Evolutionary conservation across 495 filamentous ascomycete species (phyloP), one percentile per base, ranked within the genome.

Genomic region (Delitschia confertaspora): DNA sequence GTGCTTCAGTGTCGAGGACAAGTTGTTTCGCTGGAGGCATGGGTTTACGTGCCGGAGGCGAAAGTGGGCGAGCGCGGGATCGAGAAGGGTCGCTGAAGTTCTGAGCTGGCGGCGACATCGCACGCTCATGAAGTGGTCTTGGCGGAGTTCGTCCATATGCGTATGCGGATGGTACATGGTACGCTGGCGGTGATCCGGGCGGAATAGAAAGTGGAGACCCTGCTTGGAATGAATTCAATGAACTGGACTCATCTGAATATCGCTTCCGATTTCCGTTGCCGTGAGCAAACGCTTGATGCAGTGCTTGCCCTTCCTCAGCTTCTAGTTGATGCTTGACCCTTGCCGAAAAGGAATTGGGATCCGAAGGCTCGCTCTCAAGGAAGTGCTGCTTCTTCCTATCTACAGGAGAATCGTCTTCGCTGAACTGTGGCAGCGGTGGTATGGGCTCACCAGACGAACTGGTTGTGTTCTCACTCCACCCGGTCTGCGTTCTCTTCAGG

Each of bases 301-400:
- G 69, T 10, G 80, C 80, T 48, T 69, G 68, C 4, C 78, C 83
- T 64, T 88, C 83, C 14, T 82, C 82, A 19, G 72, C 68, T 34
- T 79, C 69, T 76, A 87, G 85, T 60, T 80, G 71, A n/a, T 78
- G 78, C 35, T 79, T 79, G 0, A 79, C 63, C 32, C 68, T 65
- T 29, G 70, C 67, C 6, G 72, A 69, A 50, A 74, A 72, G 2
- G 72, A 72, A 25, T 41, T 48, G 1, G 45, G 49, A 21, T 53
- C 47, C 11, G 33, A 18, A 1, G 56, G 49, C 11, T 51, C 45
- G 26, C 33, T 56, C 14, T 55, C 25, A 9, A 54, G 33, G 31
- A 56, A 56, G 25, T 48, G 45, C 24, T 42, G 25, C 9, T 43
- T 31, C 32, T 27, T 42, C 1, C 44, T 27, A 6, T 54, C 38